Evolutionary conservation across 176 grass and related monocot genomes (phyloP), one percentile per base, ranked within the genome.

Genomic region (Miscanthus lutarioriparius): DNA sequence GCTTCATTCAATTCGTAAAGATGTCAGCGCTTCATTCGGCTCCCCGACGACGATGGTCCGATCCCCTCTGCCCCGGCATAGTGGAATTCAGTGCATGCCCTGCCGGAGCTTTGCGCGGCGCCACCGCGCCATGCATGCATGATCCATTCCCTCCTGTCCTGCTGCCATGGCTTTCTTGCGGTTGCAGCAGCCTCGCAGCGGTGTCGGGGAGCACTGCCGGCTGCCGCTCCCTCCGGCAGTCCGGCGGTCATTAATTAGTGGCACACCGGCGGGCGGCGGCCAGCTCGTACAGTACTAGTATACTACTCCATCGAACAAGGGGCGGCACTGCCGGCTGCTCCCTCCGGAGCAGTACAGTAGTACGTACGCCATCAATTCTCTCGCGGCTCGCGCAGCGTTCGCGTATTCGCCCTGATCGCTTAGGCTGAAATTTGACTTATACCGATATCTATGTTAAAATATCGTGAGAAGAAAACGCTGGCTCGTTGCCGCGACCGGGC

Each of bases 1-100:
- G 76, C 69, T 70, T 54, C 88, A 81, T 77, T 86, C 4, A 90
- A 86, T 86, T 85, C 78, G 65, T 86, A 86, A 86, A 89, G 88
- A 41, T 77, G 70, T 43, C 30, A 27, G 39, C 39, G 17, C 54
- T 1, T 0, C 15, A 17, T 20, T 4, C 10, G 43, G 38, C n/a
- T 13, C 61, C 10, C 61, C 23, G 25, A 14, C 16, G 15, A 8
- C 7, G 38, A 45, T 53, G 58, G 22, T 58, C 33, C 13, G 20
- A 28, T 16, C 51, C 36, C 56, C 33, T 10, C 70, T 63, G 82
- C 56, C 82, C 74, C 77, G 71, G 77, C 87, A 76, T 33, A 40
- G 87, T 76, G 87, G 82, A 73, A 64, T 51, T 81, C 82, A 63
- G 87, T 62, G 77, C 77, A 4, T 40, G 38, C 30, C 64, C 25